Evolutionary conservation across 441 rosid genomes (phyloP), one percentile per base, ranked within the genome.

Genomic region (Breynia disticha): DNA sequence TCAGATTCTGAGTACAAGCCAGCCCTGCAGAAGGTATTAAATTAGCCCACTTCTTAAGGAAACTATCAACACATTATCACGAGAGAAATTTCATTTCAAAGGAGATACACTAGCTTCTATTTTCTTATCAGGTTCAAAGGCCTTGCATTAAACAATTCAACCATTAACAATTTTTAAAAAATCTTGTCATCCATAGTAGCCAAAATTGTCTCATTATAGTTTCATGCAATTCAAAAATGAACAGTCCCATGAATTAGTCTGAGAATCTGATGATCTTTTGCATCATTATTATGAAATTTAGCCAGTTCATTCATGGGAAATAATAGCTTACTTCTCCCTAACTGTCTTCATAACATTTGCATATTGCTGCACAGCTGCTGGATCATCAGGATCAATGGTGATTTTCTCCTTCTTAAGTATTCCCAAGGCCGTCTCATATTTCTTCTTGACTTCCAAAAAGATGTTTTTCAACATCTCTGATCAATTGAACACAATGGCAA

Each of bases 391-490:
- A 60, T 61, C 86, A 51, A 94, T 82, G 64, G 85, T 87, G 73
- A 94, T 87, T 69, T 85, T 90, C 72, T 89, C 99, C 75, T 80
- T 77, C 32, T 78, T 73, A 60, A 87, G 74, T 63, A 90, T 49
- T 54, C 88, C 97, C 44, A 94, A 48, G 14, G 99, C 97, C 10
- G 84, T 76, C 72, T 81, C 89, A 59, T 77, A 94, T 52, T 94
- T 90, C 57, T 77, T 79, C 76, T 84, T 87, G 54, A 94, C 76
- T 10, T 90, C 99, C 68, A 78, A 57, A 65, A 85, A 94, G 72
- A 94, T 76, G 67, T 78, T 76, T 85, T 89, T 94, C 81, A 94
- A 67, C 86, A 87, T 78, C 80, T 80, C 99, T 94, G 47, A 71
- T 50, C 55, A 50, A 53, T 38, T 60, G 55, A 63, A 63, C 64